These are phyloP conservation scores for Diaporthe sp. DNA, from an alignment of 2,329 filamentous ascomycete genomes.

Conservation along the genomic window DNA sequence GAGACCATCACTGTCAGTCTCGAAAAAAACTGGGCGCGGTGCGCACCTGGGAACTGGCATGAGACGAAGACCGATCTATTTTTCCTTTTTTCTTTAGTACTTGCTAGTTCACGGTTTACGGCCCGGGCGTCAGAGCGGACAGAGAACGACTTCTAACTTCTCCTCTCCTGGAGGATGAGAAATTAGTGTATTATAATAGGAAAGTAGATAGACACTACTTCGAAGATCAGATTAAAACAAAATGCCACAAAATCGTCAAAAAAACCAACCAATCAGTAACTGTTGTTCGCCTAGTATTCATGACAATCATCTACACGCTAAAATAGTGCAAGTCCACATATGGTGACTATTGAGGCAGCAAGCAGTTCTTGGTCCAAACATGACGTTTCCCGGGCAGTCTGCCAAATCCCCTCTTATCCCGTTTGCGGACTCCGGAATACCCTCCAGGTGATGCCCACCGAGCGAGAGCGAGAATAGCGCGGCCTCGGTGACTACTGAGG, in stretches of 20 bases:
- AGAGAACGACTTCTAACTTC: slow-evolving; percentile 8
- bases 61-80: slow-evolving; percentile 22
- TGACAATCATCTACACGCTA: neutral
- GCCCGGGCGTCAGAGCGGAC: slow-evolving; percentile 27
- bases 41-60: slow-evolving; percentile 24
- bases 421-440: neutral
- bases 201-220: slow-evolving; percentile 14
- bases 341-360: neutral
- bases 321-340: neutral
- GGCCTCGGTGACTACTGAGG: neutral
- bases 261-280: neutral
- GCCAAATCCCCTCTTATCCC: neutral
- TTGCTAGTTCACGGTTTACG: slow-evolving; percentile 20
- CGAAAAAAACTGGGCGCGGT: neutral
- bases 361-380: no score
- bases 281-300: neutral
- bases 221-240: slow-evolving; percentile 11
- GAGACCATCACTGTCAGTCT: neutral
- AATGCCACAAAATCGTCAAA: slow-evolving; percentile 20
- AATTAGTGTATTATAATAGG: slow-evolving; percentile 14
- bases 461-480: slow-evolving; percentile 14
- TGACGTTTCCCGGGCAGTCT: neutral
- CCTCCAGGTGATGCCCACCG: neutral
- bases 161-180: neutral
- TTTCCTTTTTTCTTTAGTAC: neutral